Conservation (phyloP, 2,329 filamentous ascomycete species). For the Epichloe typhina region DNA sequence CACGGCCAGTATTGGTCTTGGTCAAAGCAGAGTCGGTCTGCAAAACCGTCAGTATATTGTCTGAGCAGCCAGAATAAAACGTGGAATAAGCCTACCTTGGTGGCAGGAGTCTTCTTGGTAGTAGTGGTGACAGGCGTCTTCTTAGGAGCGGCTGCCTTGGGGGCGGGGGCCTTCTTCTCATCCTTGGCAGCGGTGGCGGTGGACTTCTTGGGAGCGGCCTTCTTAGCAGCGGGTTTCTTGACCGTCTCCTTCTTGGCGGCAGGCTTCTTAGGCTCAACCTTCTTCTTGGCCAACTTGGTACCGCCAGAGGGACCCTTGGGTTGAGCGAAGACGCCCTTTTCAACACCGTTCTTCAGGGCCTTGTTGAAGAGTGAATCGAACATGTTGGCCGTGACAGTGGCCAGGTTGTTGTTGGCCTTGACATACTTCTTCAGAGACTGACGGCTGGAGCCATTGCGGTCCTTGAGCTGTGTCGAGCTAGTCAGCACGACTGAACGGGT, state of each 20-base stretch:
- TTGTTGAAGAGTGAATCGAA: constrained; percentile 72
- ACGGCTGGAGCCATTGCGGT: constrained; percentile 48
- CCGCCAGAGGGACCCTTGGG: constrained; percentile 86
- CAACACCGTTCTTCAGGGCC: constrained; percentile 67
- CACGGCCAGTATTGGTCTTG: constrained; percentile 79
- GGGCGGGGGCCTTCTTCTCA: constrained; percentile 19
- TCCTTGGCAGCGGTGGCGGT: constrained; percentile 14
- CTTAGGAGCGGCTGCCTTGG: constrained; percentile 16
- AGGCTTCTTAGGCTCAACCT: constrained; percentile 27
- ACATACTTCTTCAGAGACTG: constrained; percentile 50
- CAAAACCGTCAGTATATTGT: not conserved
- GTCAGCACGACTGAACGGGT: constrained; percentile 22
- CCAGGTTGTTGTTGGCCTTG: constrained; percentile 39
- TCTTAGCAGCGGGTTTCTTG: constrained; percentile 21
- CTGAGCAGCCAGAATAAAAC: not conserved
- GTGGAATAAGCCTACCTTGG: constrained; percentile 10
- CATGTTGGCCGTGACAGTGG: constrained; percentile 35
- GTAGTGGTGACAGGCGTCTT: not conserved
- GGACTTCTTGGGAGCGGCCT: constrained; percentile 17
- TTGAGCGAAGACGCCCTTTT: constrained; percentile 76
- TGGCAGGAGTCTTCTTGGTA: constrained; percentile 2
- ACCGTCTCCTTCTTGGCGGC: constrained; percentile 19
- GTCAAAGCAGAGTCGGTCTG: constrained; percentile 42
- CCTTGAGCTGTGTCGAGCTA: constrained; percentile 38
- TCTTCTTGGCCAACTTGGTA: constrained; percentile 84